phyloP scores from a whole-genome alignment of 768 basidiomycete genomes.

The Lactarius deliciosus region DNA sequence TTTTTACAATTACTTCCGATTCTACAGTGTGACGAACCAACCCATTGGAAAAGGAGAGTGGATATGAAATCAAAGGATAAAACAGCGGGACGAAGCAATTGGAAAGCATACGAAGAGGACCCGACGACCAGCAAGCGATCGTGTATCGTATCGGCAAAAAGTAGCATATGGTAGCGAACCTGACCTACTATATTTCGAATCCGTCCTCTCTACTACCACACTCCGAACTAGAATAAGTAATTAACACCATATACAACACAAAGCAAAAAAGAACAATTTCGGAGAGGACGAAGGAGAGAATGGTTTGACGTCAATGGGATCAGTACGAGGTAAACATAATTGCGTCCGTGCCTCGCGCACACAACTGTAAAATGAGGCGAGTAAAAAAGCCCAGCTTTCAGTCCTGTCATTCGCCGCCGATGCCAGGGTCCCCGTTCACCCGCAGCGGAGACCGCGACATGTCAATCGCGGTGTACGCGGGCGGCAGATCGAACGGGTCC shows the following conservation, averaged over 20 bases:
- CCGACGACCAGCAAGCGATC: neutral
- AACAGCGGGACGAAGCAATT: neutral
- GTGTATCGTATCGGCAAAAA: neutral
- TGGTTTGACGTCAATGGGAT: neutral
- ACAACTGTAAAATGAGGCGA: slow-evolving; percentile 1
- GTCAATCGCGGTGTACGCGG: slow-evolving; percentile 27
- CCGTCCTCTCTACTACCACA: neutral
- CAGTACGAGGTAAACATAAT: neutral
- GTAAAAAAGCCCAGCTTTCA: neutral
- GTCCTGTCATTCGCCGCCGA: neutral
- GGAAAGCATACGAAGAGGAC: neutral
- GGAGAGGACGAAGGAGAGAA: neutral
- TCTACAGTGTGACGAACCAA: no score
- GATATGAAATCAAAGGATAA: neutral
- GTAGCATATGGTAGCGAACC: neutral
- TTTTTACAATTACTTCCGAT: no score
- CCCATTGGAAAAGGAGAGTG: no score
- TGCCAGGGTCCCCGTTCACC: neutral
- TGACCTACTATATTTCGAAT: neutral
- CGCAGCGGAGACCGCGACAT: slow-evolving; percentile 9
- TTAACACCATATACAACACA: neutral
- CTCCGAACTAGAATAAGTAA: neutral
- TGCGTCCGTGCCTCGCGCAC: neutral
- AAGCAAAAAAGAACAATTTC: neutral
- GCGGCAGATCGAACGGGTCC: slow-evolving; percentile 21